A percentile compares a stretch with the other conserved stretches of the same genome.
Conservation (phyloP, 768 basidiomycete genomes). For the Hirschioporus abietinus region DNA sequence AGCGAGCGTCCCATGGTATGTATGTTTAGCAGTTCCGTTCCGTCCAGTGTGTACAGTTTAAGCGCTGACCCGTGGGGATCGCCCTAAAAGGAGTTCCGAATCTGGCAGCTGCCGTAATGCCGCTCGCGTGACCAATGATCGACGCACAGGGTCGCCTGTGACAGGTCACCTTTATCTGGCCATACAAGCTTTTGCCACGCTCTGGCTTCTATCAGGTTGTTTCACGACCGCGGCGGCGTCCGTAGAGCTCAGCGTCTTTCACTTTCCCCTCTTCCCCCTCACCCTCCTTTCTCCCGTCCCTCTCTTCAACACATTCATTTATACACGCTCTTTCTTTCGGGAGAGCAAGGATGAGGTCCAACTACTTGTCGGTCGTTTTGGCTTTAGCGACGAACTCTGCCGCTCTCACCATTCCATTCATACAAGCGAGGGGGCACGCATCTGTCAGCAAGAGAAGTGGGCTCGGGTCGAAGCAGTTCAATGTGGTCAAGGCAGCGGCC, state of each 20-base stretch:
- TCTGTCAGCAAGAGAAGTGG: slow-evolving; percentile 10
- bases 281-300: slow-evolving; percentile 18
- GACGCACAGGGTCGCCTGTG: background rate
- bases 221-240: background rate
- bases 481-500: slow-evolving; percentile 19
- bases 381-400: slow-evolving; percentile 33
- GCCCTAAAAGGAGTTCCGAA: too few species aligned
- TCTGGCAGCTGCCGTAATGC: background rate
- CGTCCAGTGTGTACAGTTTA: background rate
- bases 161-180: background rate
- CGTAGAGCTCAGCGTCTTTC: slow-evolving; percentile 8
- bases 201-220: background rate
- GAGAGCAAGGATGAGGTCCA: slow-evolving; percentile 33
- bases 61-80: background rate
- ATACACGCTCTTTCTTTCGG: background rate
- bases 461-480: background rate
- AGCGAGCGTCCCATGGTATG: slow-evolving; percentile 19
- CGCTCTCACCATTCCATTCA: slow-evolving; percentile 44
- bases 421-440: slow-evolving; percentile 33
- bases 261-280: too few species aligned
- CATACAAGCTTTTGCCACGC: background rate
- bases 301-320: slow-evolving; percentile 5
- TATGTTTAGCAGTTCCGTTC: background rate
- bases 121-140: background rate
- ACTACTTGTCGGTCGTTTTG: slow-evolving; percentile 31